phyloP scores from a whole-genome alignment of 345 rosid genomes.

The Mangifera indica region DNA sequence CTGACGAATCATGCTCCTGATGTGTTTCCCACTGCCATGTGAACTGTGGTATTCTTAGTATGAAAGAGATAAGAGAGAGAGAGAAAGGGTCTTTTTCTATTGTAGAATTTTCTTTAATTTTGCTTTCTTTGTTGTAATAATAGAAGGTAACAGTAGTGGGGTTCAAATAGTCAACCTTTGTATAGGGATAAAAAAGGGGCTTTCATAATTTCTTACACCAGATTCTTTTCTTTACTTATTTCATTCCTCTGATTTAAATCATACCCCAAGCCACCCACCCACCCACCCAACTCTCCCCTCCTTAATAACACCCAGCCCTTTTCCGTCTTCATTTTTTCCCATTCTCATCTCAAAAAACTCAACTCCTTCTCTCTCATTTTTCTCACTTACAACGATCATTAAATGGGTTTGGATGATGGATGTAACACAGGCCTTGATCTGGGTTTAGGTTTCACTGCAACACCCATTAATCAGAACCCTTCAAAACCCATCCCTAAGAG shows the following conservation, averaged over 20 bases:
- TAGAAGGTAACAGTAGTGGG: conserved; percentile 38
- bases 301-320: conserved; percentile 36
- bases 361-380: not conserved
- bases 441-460: conserved; percentile 51
- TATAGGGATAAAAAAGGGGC: conserved; percentile 30
- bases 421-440: conserved; percentile 65
- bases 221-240: conserved; percentile 53
- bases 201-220: conserved; percentile 40
- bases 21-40: conserved; percentile 49
- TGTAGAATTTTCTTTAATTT: not conserved
- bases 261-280: conserved; percentile 57
- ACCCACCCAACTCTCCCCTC: conserved; percentile 36
- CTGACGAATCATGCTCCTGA: conserved; percentile 54
- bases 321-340: conserved; percentile 31
- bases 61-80: not conserved
- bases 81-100: not conserved
- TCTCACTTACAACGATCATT: conserved; percentile 2
- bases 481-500: conserved; percentile 23
- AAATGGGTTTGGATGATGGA: conserved; percentile 61
- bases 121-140: conserved; percentile 26
- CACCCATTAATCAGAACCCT: conserved; percentile 24
- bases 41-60: conserved; percentile 24
- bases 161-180: conserved; percentile 84
- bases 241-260: conserved; percentile 63
- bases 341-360: conserved; percentile 8